Evolutionary conservation across 257 asterid genomes (phyloP).

Genomic region (Solanum acaule): DNA sequence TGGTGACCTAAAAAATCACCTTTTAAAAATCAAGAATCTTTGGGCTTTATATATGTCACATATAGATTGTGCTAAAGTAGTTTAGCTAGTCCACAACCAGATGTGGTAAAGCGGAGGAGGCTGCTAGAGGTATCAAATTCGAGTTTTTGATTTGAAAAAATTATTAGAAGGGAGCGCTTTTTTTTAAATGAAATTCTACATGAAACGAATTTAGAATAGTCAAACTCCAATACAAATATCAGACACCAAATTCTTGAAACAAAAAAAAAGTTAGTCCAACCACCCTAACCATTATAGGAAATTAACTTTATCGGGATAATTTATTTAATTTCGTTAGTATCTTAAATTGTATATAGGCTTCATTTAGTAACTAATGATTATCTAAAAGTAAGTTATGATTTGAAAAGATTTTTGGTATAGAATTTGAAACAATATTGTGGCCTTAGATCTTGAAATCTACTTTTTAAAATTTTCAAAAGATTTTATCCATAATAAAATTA

Average conservation of each 20-base stretch:
- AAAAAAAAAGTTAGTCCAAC: background rate
- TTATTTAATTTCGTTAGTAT: background rate
- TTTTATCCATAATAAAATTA: background rate
- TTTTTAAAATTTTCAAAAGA: background rate
- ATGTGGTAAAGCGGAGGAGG: too few species aligned
- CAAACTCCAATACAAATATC: fast-evolving
- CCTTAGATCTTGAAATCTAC: background rate
- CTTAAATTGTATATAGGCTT: background rate
- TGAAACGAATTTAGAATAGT: too few species aligned
- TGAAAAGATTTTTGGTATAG: background rate
- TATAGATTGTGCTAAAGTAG: background rate
- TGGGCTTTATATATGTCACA: background rate
- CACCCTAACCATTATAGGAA: background rate
- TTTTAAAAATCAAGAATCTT: background rate
- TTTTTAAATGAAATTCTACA: too few species aligned
- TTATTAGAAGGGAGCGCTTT: too few species aligned
- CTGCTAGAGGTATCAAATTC: too few species aligned
- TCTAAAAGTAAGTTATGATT: background rate
- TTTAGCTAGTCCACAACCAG: background rate
- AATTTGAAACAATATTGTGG: background rate
- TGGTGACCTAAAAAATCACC: background rate
- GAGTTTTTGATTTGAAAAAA: too few species aligned
- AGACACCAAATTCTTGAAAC: too few species aligned
- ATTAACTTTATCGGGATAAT: background rate
- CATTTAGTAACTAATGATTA: background rate